A percentile compares a stretch with the other conserved stretches of the same genome.
phyloP scores from a whole-genome alignment of 2,329 filamentous ascomycete species.

The Sphaerostilbella broomeana region DNA sequence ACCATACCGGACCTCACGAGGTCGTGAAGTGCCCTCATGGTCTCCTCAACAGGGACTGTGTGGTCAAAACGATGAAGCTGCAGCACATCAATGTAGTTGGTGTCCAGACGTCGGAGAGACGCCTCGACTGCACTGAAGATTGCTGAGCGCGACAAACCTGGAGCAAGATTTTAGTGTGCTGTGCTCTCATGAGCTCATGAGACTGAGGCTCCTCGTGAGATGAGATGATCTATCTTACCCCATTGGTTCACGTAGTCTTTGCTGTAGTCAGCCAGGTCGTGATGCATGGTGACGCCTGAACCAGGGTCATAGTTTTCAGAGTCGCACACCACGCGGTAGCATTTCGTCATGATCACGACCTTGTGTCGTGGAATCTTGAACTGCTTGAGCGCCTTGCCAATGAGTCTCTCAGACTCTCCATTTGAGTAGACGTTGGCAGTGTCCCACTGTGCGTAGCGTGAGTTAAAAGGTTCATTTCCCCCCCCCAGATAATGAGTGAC shows the following conservation, averaged over 20 bases:
- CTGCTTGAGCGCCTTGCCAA: not conserved
- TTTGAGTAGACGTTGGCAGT: conserved; percentile 7
- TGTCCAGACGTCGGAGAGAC: conserved; percentile 46
- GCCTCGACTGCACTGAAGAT: conserved; percentile 60
- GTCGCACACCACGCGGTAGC: not conserved
- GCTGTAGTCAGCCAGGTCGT: conserved; percentile 3
- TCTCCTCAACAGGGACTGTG: conserved; percentile 43
- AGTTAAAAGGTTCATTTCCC: too few relatives aligned
- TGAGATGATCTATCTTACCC: too few relatives aligned
- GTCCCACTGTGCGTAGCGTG: not conserved
- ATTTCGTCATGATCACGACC: conserved; percentile 4
- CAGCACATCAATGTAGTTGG: conserved; percentile 50
- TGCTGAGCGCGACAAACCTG: conserved; percentile 48
- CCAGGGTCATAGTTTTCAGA: conserved; percentile 3
- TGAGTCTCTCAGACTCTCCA: conserved; percentile 1
- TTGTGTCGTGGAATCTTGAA: conserved; percentile 3
- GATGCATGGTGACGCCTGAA: not conserved
- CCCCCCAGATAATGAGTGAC: too few relatives aligned
- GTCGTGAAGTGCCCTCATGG: conserved; percentile 52
- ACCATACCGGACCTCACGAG: conserved; percentile 47
- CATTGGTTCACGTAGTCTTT: conserved; percentile 8
- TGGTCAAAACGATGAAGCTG: conserved; percentile 48
- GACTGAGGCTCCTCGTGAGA: too few relatives aligned
- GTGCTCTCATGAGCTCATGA: too few relatives aligned
- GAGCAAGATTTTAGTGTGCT: too few relatives aligned